A percentile compares a stretch with the other conserved stretches of the same genome.
Evolutionary conservation across 1,139 yeast genomes (phyloP).

Genomic region (Meyerozyma carpophila): DNA sequence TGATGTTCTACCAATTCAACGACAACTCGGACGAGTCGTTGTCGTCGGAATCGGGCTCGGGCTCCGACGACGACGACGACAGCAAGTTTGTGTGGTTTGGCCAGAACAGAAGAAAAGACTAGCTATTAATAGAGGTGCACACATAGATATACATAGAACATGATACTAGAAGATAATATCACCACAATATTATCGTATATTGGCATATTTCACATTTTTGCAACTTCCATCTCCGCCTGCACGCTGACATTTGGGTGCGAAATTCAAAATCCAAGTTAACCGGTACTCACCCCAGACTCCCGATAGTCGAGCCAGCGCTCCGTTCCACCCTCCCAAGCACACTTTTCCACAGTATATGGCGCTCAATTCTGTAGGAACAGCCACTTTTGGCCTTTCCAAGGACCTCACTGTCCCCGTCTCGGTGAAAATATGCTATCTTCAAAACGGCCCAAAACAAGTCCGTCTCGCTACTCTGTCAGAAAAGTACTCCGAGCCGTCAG

Average conservation of each 20-base stretch:
- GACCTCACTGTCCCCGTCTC: slow-evolving; percentile 55
- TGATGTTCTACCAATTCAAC: slow-evolving; percentile 9
- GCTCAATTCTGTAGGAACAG: slow-evolving; percentile 7
- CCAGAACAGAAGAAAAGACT: slow-evolving; percentile 5
- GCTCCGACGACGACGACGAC: slow-evolving; percentile 6
- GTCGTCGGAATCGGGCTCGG: slow-evolving; percentile 4
- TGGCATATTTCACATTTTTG: neutral
- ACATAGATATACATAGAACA: neutral
- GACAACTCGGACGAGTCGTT: slow-evolving; percentile 4
- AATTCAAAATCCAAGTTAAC: neutral
- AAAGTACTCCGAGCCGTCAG: slow-evolving; percentile 49
- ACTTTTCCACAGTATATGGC: neutral
- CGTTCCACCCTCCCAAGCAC: neutral
- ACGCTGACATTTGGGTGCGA: neutral
- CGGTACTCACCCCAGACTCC: no score
- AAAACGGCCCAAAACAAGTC: slow-evolving; percentile 2
- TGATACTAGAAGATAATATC: no score
- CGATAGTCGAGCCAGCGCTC: neutral
- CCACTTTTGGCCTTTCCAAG: slow-evolving; percentile 71
- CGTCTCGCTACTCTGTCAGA: slow-evolving; percentile 32
- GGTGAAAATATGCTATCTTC: slow-evolving; percentile 18
- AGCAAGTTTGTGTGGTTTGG: slow-evolving; percentile 12
- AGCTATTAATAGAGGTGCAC: neutral
- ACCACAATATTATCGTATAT: neutral
- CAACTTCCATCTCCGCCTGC: neutral